Conservation (phyloP, 108 stramenopile genomes). For the Skeletonema tropicum region DNA sequence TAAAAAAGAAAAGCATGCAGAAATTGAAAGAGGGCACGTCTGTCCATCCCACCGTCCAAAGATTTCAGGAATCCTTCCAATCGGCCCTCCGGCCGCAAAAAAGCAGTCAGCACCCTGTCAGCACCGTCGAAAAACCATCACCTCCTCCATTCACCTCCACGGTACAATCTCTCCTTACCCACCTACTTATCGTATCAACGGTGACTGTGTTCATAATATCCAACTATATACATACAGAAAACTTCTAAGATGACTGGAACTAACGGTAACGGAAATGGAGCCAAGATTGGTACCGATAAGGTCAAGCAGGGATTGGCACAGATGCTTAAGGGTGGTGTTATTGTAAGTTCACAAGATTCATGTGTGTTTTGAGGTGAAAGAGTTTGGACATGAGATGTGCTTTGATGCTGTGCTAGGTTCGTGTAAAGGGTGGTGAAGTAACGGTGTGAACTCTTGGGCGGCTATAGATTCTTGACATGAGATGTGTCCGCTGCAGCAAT, state of each 20-base stretch:
- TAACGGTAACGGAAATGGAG: constrained; percentile 40
- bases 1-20: too few relatives aligned
- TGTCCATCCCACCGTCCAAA: not conserved
- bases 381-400: not conserved
- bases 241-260: constrained; percentile 28
- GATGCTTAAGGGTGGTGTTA: constrained; percentile 98
- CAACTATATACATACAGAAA: not conserved
- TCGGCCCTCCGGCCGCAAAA: too few relatives aligned
- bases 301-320: constrained; percentile 96
- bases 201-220: not conserved
- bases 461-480: too few relatives aligned
- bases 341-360: constrained; percentile 68
- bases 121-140: not conserved
- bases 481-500: not conserved
- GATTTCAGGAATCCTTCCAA: not conserved
- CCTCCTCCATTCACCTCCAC: not conserved
- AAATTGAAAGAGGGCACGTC: not conserved
- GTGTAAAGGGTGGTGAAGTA: too few relatives aligned
- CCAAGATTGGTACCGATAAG: constrained; percentile 77
- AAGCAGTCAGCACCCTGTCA: not conserved
- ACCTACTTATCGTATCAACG: not conserved
- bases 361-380: not conserved
- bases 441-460: too few relatives aligned
- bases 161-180: not conserved
- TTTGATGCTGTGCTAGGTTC: not conserved